Percentiles rank a stretch among this genome's conserved stretches.
Conservation (phyloP, 805 yeast genomes). For the Candida alai region DNA sequence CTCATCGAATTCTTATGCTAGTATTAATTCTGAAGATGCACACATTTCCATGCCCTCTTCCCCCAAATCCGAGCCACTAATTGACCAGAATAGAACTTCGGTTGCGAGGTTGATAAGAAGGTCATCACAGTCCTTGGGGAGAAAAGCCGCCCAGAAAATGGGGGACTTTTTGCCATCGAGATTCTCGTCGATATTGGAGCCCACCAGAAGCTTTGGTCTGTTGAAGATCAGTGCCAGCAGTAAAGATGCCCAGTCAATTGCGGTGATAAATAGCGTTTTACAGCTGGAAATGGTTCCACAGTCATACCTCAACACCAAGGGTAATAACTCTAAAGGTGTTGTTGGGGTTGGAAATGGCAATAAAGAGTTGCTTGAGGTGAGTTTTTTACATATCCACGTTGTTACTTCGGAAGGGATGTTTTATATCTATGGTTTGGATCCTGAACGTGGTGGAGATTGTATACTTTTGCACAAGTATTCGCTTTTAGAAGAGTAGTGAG, state of each 20-base stretch:
- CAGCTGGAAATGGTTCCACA: slow-evolving; percentile 30
- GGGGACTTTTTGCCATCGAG: slow-evolving; percentile 83
- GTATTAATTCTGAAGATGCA: slow-evolving; percentile 26
- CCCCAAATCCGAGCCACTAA: slow-evolving; percentile 53
- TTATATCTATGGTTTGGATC: slow-evolving; percentile 75
- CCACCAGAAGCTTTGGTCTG: slow-evolving; percentile 88
- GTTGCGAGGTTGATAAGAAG: slow-evolving; percentile 73
- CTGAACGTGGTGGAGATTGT: slow-evolving; percentile 93
- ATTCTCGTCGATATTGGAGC: slow-evolving; percentile 80
- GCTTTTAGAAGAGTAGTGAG: slow-evolving; percentile 29
- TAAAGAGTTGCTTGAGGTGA: slow-evolving; percentile 19
- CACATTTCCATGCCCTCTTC: slow-evolving; percentile 3
- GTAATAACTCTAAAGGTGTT: slow-evolving; percentile 11
- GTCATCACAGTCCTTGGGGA: slow-evolving; percentile 72
- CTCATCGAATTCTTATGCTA: slow-evolving; percentile 31
- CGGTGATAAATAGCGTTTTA: slow-evolving; percentile 40
- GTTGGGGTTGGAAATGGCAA: slow-evolving; percentile 5
- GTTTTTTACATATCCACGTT: slow-evolving; percentile 52
- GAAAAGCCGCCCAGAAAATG: slow-evolving; percentile 82
- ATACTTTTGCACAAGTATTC: slow-evolving; percentile 69
- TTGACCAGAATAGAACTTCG: slow-evolving; percentile 66
- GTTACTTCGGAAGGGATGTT: slow-evolving; percentile 80
- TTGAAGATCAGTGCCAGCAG: slow-evolving; percentile 54
- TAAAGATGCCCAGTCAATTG: slow-evolving; percentile 39
- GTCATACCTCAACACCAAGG: slow-evolving; percentile 18